These are phyloP conservation scores for Pleurotus citrinopileatus DNA, from an alignment of 768 basidiomycete species.

Conservation along the genomic window DNA sequence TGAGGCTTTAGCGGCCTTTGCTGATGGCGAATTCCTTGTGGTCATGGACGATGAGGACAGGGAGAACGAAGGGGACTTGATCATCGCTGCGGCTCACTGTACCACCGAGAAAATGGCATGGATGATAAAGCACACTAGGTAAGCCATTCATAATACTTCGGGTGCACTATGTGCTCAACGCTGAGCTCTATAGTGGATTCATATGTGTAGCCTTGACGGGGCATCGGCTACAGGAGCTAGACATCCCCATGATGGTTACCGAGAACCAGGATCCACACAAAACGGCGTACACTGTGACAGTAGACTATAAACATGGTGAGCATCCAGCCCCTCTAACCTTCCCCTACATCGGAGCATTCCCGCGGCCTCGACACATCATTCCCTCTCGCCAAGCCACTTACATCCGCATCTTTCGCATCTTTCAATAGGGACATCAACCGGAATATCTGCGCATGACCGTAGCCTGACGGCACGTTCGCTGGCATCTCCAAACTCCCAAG, in stretches of 20 bases:
- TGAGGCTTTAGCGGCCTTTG: conserved; percentile 74
- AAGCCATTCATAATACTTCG: conserved; percentile 18
- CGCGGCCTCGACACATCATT: conserved; percentile 3
- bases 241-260: conserved; percentile 93
- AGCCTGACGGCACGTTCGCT: conserved; percentile 84
- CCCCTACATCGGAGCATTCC: background rate
- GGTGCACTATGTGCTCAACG: background rate
- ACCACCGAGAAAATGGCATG: conserved; percentile 99
- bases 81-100: conserved; percentile 79
- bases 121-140: conserved; percentile 98
- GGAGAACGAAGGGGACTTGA: conserved; percentile 97
- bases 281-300: conserved; percentile 95
- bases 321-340: conserved; percentile 14
- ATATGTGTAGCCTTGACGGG: conserved; percentile 85
- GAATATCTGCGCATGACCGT: conserved; percentile 96
- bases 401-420: conserved; percentile 7
- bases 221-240: conserved; percentile 70
- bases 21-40: conserved; percentile 84
- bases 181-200: conserved; percentile 64
- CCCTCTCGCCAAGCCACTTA: background rate
- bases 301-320: conserved; percentile 88
- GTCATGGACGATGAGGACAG: conserved; percentile 96
- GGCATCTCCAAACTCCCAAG: conserved; percentile 50
- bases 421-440: conserved; percentile 81
- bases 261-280: conserved; percentile 86